Evolutionary conservation across 305 asterid species (phyloP).

Genomic region (Withania somnifera): DNA sequence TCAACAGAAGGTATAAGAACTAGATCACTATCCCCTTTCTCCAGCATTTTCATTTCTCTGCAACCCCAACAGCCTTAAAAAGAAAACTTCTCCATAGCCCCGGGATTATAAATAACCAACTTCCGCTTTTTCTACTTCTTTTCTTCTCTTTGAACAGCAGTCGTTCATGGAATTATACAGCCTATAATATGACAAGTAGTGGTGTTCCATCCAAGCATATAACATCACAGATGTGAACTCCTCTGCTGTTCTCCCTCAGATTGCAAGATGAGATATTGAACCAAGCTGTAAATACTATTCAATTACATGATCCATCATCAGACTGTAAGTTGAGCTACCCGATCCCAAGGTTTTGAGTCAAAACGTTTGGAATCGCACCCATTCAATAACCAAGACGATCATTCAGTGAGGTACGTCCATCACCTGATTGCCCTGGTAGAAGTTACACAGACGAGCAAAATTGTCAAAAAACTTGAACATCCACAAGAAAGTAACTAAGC

Average conservation of each 20-base stretch:
- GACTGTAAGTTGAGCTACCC: not conserved
- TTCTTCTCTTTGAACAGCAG: not conserved
- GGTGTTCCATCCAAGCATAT: not conserved
- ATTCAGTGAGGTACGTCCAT: constrained; percentile 84
- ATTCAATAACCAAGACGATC: constrained; percentile 75
- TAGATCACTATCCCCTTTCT: too few relatives aligned
- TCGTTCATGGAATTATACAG: not conserved
- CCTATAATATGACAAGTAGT: not conserved
- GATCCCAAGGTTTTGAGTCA: not conserved
- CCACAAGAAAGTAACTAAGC: not conserved
- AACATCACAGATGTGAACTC: not conserved
- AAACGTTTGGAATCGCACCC: not conserved
- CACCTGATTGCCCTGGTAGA: constrained; percentile 85
- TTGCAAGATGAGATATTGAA: not conserved
- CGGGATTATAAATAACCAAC: too few relatives aligned
- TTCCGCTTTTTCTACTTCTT: not conserved
- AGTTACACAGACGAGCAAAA: constrained; percentile 4
- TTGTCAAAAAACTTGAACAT: not conserved
- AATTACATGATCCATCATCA: not conserved
- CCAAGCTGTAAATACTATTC: not conserved
- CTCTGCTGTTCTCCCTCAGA: not conserved
- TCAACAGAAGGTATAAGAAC: not conserved
- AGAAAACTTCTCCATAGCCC: too few relatives aligned
- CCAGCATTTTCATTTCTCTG: too few relatives aligned
- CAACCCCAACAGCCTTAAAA: too few relatives aligned